Percentiles rank a stretch among this genome's conserved stretches.
Conservation (phyloP, 2,329 filamentous ascomycete genomes). For the Ceratocystis smalleyi region DNA sequence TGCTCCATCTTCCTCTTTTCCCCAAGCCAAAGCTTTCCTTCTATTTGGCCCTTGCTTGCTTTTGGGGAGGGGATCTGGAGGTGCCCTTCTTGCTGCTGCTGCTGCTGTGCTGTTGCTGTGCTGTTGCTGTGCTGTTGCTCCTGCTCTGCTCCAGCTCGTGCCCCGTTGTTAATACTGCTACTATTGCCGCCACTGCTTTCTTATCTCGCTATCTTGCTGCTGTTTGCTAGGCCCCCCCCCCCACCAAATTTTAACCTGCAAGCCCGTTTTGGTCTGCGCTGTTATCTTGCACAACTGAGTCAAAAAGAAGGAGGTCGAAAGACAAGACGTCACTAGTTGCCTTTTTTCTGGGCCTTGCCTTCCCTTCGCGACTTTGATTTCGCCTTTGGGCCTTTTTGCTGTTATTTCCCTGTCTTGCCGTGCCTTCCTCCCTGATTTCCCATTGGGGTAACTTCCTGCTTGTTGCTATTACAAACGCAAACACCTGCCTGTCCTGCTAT, state of each 20-base stretch:
- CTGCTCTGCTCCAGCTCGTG: not conserved
- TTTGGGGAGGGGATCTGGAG: not conserved
- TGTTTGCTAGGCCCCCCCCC: not conserved
- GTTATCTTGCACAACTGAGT: not conserved
- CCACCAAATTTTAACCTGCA: not conserved
- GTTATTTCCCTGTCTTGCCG: not conserved
- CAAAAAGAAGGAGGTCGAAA: not conserved
- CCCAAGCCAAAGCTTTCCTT: not conserved
- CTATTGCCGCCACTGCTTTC: not conserved
- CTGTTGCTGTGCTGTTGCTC: too few relatives aligned
- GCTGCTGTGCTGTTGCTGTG: too few relatives aligned
- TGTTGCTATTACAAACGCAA: not conserved
- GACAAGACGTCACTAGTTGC: constrained; percentile 4
- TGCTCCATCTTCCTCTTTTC: not conserved
- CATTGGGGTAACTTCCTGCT: not conserved
- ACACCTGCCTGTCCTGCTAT: not conserved
- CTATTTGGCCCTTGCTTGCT: not conserved
- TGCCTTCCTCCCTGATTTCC: not conserved
- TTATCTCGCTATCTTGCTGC: not conserved
- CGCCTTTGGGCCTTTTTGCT: not conserved
- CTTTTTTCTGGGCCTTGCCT: constrained; percentile 5
- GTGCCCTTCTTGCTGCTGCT: not conserved
- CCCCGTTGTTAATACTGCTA: too few relatives aligned
- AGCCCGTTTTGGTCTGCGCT: constrained; percentile 1
- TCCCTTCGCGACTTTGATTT: not conserved